Evolutionary conservation across 441 rosid genomes (phyloP), one percentile per base, ranked within the genome.

Genomic region (Erysimum cheiri): DNA sequence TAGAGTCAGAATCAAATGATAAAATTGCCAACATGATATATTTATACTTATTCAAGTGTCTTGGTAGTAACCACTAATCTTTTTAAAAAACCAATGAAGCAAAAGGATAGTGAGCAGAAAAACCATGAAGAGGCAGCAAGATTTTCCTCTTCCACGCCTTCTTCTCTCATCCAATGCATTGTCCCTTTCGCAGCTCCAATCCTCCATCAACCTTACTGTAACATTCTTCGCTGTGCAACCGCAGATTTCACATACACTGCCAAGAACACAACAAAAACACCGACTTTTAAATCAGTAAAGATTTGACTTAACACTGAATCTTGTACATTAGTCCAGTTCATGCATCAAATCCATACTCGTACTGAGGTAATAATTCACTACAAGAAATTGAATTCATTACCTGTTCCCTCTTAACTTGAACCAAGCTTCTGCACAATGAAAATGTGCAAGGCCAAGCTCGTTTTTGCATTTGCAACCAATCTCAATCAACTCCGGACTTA

Each of bases 401-500:
- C 96, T 91, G 84, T 88, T 93, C 77, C 97, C 97, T 85, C 81
- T 89, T 28, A 89, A 82, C 82, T 83, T 93, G 80, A 93, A 93
- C 97, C 97, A 93, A 31, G 89, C 85, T 84, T 93, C 97, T 0
- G 95, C 97, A 57, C 97, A 93, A 65, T 85, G 84, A 24, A 55
- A 75, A 80, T 93, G 98, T 8, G 89, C 93, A 75, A 82, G 75
- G 62, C 89, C 96, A 13, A 93, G 96, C 67, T 91, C 97, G 73
- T 85, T 91, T 85, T 93, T 93, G 73, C 98, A 93, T 15, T 85
- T 85, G 78, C 98, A 93, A 46, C 97, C 97, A 47, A 93, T 89
- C 80, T 78, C 84, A 66, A 87, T 84, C 69, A 93, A 75, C 40
- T 80, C 93, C 49, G 36, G 60, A 56, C 76, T 13, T 65, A 74